These are phyloP conservation scores for Tylopilus orsonianus DNA, from an alignment of 1,284 basidiomycete species.

Conservation along the genomic window DNA sequence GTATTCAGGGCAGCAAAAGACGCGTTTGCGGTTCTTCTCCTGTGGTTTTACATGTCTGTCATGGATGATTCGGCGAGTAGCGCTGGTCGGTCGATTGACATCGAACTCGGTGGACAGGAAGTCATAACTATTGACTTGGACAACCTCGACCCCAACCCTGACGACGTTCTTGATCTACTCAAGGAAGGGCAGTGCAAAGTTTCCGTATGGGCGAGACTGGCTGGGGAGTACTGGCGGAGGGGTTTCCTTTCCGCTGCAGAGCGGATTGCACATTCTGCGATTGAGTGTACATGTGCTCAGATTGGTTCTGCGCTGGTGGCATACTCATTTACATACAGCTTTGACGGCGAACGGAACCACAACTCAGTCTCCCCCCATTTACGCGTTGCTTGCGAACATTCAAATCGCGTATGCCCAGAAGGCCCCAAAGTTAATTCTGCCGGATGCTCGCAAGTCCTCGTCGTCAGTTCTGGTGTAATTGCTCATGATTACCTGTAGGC, in stretches of 20 bases:
- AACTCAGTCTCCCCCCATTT: conserved; percentile 60
- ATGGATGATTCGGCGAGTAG: conserved; percentile 23
- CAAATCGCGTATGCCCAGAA: conserved; percentile 74
- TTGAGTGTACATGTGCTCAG: conserved; percentile 55
- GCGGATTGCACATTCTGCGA: conserved; percentile 60
- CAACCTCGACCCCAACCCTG: conserved; percentile 70
- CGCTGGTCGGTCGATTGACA: conserved; percentile 47
- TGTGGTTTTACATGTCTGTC: background rate
- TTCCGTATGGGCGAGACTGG: conserved; percentile 74
- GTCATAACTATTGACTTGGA: conserved; percentile 80
- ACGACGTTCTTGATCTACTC: conserved; percentile 70
- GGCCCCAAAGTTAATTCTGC: conserved; percentile 77
- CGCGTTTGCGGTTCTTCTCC: no score
- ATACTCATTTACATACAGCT: conserved; percentile 38
- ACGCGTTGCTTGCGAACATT: conserved; percentile 81
- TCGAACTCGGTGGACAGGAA: conserved; percentile 76
- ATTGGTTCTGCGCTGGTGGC: background rate
- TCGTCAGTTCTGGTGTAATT: background rate
- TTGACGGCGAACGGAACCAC: conserved; percentile 50
- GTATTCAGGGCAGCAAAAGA: no score
- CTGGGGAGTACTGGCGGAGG: conserved; percentile 75
- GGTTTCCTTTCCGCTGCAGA: conserved; percentile 69
- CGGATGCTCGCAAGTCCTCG: conserved; percentile 63
- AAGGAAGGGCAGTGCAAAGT: conserved; percentile 67
- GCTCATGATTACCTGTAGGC: conserved; percentile 43